phyloP scores from a whole-genome alignment of 305 asterid species.

The Solanum aculeatissimum region DNA sequence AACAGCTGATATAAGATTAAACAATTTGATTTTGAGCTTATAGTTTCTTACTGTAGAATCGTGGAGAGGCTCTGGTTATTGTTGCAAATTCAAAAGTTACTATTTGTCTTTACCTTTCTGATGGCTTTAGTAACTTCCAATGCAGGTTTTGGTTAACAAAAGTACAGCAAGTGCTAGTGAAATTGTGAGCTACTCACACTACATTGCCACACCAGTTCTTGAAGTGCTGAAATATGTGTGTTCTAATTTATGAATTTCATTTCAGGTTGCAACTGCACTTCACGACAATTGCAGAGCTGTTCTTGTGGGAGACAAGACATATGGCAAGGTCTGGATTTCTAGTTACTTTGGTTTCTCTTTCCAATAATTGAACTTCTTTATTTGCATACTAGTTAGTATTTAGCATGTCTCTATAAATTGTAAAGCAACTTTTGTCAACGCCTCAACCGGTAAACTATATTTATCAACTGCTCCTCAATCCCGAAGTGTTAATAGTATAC shows the following conservation, averaged over 20 bases:
- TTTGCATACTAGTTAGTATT: background rate
- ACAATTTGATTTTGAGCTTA: background rate
- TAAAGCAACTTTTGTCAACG: background rate
- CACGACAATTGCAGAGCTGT: constrained; percentile 98
- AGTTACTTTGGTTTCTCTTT: background rate
- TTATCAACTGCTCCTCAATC: background rate
- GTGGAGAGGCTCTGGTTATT: background rate
- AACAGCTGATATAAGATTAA: background rate
- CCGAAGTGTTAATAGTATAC: background rate
- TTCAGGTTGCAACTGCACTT: constrained; percentile 98
- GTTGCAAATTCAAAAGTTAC: background rate
- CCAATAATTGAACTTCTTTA: background rate
- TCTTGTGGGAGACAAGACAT: constrained; percentile 96
- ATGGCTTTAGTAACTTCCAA: background rate
- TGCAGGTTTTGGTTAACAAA: constrained; percentile 95
- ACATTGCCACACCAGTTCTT: background rate
- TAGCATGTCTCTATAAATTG: background rate
- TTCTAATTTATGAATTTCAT: constrained; percentile 7
- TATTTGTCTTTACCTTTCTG: background rate
- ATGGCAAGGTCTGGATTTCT: constrained; percentile 63
- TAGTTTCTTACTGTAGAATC: background rate
- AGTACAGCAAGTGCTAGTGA: constrained; percentile 99
- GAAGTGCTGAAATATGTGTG: background rate
- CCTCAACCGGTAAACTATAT: background rate
- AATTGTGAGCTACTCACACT: constrained; percentile 62